phyloP scores from a whole-genome alignment of 78 protist species.

The Bodo saltans region DNA sequence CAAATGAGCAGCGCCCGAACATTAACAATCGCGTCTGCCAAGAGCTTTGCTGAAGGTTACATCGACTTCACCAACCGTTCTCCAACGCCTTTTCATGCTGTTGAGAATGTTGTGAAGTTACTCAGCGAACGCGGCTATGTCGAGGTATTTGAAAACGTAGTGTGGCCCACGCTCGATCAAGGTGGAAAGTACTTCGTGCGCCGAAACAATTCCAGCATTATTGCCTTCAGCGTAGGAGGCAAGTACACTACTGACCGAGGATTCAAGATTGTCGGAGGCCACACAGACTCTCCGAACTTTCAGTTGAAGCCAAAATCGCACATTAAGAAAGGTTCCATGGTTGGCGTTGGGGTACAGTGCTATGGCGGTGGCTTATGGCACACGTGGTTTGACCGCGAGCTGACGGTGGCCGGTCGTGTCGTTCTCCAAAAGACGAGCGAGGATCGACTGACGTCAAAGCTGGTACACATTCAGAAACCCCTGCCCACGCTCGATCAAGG shows the following conservation, averaged over 20 bases:
- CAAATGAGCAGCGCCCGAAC: too few relatives aligned
- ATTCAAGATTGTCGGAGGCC: slow-evolving; percentile 44
- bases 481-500: slow-evolving; percentile 40
- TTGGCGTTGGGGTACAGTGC: slow-evolving; percentile 67
- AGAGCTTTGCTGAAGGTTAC: neutral
- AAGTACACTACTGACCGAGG: slow-evolving; percentile 44
- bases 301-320: slow-evolving; percentile 45
- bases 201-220: slow-evolving; percentile 73
- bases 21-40: too few relatives aligned
- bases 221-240: slow-evolving; percentile 87
- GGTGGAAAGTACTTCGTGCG: slow-evolving; percentile 78
- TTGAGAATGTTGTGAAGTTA: neutral
- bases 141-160: neutral
- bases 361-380: slow-evolving; percentile 95
- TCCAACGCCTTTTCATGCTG: slow-evolving; percentile 17
- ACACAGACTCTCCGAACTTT: slow-evolving; percentile 29
- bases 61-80: neutral
- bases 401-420: slow-evolving; percentile 83
- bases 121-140: neutral
- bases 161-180: slow-evolving; percentile 36
- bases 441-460: neutral
- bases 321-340: slow-evolving; percentile 44
- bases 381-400: slow-evolving; percentile 94
- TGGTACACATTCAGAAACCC: neutral
- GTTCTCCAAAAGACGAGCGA: neutral